phyloP scores from a whole-genome alignment of 2,329 filamentous ascomycete genomes.

The Pestalotiopsis sp. region DNA sequence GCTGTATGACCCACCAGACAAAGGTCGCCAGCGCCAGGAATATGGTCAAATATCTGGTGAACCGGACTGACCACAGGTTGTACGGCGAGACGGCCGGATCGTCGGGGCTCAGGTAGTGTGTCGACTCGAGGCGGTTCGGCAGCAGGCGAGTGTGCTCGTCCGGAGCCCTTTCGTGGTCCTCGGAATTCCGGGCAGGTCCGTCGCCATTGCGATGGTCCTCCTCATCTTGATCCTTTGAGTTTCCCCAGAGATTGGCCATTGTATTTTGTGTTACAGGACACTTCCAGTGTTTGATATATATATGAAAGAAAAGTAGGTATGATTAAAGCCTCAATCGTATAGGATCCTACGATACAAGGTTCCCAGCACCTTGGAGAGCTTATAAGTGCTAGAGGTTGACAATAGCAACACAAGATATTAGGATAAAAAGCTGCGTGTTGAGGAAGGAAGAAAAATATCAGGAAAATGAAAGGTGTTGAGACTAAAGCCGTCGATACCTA shows the following conservation, averaged over 20 bases:
- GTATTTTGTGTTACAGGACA: not conserved
- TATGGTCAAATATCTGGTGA: constrained; percentile 75
- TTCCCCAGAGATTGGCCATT: constrained; percentile 25
- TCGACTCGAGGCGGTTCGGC: constrained; percentile 62
- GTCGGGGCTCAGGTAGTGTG: constrained; percentile 70
- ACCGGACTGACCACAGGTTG: constrained; percentile 89
- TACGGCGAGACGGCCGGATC: constrained; percentile 82
- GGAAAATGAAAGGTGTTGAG: not conserved
- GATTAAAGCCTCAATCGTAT: not conserved
- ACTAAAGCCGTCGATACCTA: not conserved
- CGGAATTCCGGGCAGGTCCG: constrained; percentile 19
- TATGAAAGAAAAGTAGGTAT: not conserved
- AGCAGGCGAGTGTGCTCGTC: constrained; percentile 67
- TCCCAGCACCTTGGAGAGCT: not conserved
- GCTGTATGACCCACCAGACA: constrained; percentile 87
- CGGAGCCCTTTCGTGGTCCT: constrained; percentile 28
- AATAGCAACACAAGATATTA: not conserved
- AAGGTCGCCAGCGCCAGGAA: constrained; percentile 75
- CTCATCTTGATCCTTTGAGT: constrained; percentile 19
- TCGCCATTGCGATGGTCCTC: constrained; percentile 11
- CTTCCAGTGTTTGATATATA: not conserved
- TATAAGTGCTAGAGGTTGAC: not conserved
- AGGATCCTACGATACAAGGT: not conserved
- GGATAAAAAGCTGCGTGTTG: not conserved
- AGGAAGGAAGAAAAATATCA: not conserved